Percentiles rank a stretch among this genome's conserved stretches.
These are phyloP conservation scores for Colletotrichum simmondsii DNA, from an alignment of 2,329 filamentous ascomycete genomes.

Conservation along the genomic window DNA sequence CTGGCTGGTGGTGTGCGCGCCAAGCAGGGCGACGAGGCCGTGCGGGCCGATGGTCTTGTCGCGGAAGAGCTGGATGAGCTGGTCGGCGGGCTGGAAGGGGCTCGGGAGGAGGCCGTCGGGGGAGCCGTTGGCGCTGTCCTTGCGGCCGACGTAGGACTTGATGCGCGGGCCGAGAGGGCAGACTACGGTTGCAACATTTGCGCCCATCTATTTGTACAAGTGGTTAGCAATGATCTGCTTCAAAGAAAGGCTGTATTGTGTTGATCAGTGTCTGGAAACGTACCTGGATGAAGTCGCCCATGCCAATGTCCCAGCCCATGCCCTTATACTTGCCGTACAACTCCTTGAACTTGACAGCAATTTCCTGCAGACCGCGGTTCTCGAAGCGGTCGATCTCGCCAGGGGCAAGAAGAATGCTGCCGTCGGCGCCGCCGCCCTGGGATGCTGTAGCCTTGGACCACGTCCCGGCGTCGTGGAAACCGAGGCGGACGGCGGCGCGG, in stretches of 20 bases:
- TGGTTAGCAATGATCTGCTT: background rate
- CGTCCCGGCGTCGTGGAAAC: constrained; percentile 59
- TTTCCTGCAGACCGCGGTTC: constrained; percentile 59
- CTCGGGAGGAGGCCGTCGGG: constrained; percentile 56
- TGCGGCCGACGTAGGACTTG: constrained; percentile 62
- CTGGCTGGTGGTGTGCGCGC: constrained; percentile 63
- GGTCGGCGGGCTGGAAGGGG: constrained; percentile 52
- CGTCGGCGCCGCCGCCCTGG: constrained; percentile 55
- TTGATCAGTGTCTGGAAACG: background rate
- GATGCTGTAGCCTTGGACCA: constrained; percentile 51
- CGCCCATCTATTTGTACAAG: constrained; percentile 52
- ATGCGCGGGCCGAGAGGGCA: constrained; percentile 59
- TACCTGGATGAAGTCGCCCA: constrained; percentile 60
- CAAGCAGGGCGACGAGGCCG: constrained; percentile 64
- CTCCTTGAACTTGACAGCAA: constrained; percentile 49
- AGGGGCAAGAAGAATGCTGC: constrained; percentile 52
- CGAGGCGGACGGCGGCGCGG: constrained; percentile 56
- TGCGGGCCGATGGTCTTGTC: constrained; percentile 64
- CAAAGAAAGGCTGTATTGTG: background rate
- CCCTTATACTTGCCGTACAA: constrained; percentile 53
- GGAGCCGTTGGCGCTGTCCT: constrained; percentile 52
- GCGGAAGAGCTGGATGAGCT: constrained; percentile 59
- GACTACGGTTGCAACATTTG: constrained; percentile 60
- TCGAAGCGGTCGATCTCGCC: constrained; percentile 50
- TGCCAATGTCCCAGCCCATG: constrained; percentile 50